These are phyloP conservation scores for Penicillium lividum DNA, from an alignment of 495 filamentous ascomycete species.

Conservation along the genomic window DNA sequence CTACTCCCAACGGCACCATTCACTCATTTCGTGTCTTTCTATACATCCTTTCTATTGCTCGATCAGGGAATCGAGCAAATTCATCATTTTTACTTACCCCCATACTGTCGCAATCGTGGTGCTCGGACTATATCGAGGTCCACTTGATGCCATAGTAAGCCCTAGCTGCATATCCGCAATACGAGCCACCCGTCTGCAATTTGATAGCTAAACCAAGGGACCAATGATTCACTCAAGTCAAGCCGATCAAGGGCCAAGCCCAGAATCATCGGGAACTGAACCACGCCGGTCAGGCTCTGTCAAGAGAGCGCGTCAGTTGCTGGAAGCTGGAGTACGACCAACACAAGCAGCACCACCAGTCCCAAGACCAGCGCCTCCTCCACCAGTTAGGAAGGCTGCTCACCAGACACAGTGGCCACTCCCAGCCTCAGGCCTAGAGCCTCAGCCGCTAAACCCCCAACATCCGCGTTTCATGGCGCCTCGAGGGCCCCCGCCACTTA, in stretches of 20 bases:
- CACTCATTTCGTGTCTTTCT: constrained; percentile 10
- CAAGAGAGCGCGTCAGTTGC: constrained; percentile 51
- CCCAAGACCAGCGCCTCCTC: constrained; percentile 7
- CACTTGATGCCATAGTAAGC: constrained; percentile 3
- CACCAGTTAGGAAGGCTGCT: neutral
- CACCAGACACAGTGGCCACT: constrained; percentile 41
- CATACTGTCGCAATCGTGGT: constrained; percentile 1
- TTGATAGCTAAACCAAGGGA: neutral
- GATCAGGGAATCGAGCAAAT: constrained; percentile 22
- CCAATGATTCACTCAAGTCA: constrained; percentile 13
- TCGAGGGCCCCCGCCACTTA: constrained; percentile 61
- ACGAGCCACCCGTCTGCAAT: neutral
- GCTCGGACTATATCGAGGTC: neutral
- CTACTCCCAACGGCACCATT: constrained; percentile 12
- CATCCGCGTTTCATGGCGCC: constrained; percentile 46
- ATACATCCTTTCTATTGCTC: constrained; percentile 17
- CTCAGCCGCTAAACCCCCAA: constrained; percentile 34
- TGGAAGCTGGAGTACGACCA: constrained; percentile 50
- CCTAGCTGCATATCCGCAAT: neutral
- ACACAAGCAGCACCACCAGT: constrained; percentile 31
- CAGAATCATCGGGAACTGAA: constrained; percentile 13
- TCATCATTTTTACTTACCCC: neutral
- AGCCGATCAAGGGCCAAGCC: constrained; percentile 7
- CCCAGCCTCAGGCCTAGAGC: constrained; percentile 38
- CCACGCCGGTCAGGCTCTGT: constrained; percentile 43